phyloP scores from a whole-genome alignment of 768 basidiomycete genomes.

The Boletellus ananiceps region DNA sequence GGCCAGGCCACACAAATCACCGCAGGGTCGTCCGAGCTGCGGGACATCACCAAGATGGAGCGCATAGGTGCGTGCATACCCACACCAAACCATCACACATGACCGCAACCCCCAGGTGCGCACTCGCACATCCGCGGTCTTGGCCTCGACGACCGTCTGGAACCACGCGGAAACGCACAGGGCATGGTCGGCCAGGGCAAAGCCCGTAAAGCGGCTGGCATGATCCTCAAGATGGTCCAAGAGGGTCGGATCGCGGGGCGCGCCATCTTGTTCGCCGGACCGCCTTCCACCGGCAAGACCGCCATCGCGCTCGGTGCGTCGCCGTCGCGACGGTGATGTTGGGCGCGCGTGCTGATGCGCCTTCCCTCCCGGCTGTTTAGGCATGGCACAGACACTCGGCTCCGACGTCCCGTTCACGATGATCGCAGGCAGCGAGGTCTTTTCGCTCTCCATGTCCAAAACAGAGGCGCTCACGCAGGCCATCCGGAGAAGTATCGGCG shows the following conservation, averaged over 20 bases:
- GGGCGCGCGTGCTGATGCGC: too few species aligned
- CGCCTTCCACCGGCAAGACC: constrained; percentile 96
- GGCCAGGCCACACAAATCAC: constrained; percentile 65
- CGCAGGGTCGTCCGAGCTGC: constrained; percentile 71
- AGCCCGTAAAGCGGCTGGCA: constrained; percentile 94
- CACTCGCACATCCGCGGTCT: constrained; percentile 95
- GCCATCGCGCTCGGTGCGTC: constrained; percentile 90
- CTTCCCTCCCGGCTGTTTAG: constrained; percentile 33
- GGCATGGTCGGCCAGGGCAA: constrained; percentile 98
- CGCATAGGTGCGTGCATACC: constrained; percentile 60
- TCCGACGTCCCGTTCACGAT: constrained; percentile 96
- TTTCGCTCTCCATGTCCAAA: constrained; percentile 97
- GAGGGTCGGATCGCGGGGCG: constrained; percentile 93
- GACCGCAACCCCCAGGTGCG: constrained; percentile 47
- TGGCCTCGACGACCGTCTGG: constrained; percentile 87
- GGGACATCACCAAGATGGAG: constrained; percentile 91
- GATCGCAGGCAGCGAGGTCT: constrained; percentile 97
- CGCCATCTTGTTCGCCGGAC: constrained; percentile 95
- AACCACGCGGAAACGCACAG: constrained; percentile 83
- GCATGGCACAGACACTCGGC: constrained; percentile 95
- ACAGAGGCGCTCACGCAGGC: constrained; percentile 98
- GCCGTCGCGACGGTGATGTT: too few species aligned
- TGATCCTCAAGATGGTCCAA: constrained; percentile 98
- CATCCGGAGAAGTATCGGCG: constrained; percentile 92
- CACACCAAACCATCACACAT: constrained; percentile 3